Conservation (phyloP, 257 asterid genomes). For the Penstemon davidsonii region DNA sequence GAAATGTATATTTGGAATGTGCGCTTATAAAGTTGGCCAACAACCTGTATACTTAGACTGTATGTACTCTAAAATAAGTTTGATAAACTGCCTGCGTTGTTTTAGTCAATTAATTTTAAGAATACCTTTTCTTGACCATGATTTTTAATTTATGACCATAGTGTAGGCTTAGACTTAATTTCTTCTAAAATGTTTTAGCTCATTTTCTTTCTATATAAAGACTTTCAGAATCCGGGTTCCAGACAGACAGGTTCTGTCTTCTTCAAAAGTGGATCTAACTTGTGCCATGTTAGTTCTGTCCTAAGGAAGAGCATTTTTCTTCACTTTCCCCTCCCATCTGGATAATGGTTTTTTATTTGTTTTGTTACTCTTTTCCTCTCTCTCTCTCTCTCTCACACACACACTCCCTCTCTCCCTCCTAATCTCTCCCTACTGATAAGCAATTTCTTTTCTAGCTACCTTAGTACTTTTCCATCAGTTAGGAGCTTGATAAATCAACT, state of each 20-base stretch:
- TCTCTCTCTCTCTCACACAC: too few relatives aligned
- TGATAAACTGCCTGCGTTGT: not conserved
- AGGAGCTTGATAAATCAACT: not conserved
- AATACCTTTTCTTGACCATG: not conserved
- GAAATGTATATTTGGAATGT: conserved; percentile 1
- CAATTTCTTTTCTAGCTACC: conserved; percentile 12
- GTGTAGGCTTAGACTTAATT: too few relatives aligned
- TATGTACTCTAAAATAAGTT: not conserved
- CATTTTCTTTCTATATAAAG: not conserved
- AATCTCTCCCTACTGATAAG: conserved; percentile 1
- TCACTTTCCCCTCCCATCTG: not conserved
- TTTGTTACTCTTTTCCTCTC: too few relatives aligned
- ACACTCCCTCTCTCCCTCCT: not conserved
- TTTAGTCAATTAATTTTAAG: not conserved
- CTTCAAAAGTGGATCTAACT: not conserved
- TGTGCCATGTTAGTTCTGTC: conserved; percentile 1
- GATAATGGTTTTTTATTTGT: too few relatives aligned
- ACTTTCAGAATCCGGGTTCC: not conserved
- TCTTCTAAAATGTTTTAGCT: not conserved
- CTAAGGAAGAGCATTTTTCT: conserved; percentile 17
- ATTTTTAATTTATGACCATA: not conserved
- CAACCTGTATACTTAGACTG: not conserved
- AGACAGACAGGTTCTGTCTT: not conserved
- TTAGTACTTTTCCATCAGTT: conserved; percentile 2
- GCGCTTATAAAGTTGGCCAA: conserved; percentile 8